Evolutionary conservation across 1,284 basidiomycete genomes (phyloP).

Genomic region (Rhodotorula sp.): DNA sequence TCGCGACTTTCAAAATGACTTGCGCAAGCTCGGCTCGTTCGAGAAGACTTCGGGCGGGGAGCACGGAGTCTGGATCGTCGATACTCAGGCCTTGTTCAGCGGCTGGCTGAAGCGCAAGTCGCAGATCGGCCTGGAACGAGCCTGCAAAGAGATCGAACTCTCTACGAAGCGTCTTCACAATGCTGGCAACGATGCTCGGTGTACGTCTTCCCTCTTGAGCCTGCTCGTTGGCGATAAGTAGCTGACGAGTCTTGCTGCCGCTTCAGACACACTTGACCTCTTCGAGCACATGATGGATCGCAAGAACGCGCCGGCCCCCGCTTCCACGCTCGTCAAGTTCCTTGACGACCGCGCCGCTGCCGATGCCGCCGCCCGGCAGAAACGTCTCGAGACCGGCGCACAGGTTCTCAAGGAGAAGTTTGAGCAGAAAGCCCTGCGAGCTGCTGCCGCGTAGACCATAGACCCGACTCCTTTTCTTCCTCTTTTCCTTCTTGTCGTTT

Average conservation of each 20-base stretch:
- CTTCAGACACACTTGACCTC: constrained; percentile 26
- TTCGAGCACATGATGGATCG: constrained; percentile 29
- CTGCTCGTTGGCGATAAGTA: neutral
- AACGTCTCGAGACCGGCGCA: neutral
- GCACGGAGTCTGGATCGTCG: constrained; percentile 22
- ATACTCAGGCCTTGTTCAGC: constrained; percentile 31
- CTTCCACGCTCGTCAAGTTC: neutral
- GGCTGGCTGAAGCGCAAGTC: constrained; percentile 17
- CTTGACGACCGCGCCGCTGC: constrained; percentile 5
- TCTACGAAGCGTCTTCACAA: constrained; percentile 29
- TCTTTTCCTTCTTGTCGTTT: neutral
- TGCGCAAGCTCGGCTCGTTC: constrained; percentile 1
- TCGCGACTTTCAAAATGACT: constrained; percentile 8
- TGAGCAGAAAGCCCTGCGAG: neutral
- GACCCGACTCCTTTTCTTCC: neutral
- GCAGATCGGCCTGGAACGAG: constrained; percentile 22
- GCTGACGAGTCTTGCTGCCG: neutral
- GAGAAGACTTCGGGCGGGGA: neutral
- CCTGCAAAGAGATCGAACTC: constrained; percentile 21
- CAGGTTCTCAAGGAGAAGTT: neutral
- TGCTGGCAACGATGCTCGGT: constrained; percentile 36
- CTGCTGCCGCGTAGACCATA: neutral
- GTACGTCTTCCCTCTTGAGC: constrained; percentile 1
- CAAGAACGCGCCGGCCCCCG: neutral
- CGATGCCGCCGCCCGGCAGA: neutral